Conservation (phyloP, 805 yeast genomes). For the Cyberlindnera mississippiensis region DNA sequence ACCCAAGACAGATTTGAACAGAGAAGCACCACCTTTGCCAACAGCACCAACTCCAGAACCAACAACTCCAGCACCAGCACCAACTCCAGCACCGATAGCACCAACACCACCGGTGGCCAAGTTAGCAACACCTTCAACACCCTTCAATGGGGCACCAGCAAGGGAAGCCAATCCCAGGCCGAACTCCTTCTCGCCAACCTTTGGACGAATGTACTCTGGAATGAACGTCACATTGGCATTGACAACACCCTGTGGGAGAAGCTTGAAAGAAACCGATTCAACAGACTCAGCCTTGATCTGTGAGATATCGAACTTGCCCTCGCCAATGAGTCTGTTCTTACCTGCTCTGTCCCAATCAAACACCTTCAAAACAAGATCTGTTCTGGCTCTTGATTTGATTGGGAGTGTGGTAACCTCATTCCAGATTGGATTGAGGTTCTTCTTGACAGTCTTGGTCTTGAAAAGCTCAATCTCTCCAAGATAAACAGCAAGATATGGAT, state of each 20-base stretch:
- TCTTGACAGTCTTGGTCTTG: slow-evolving; percentile 61
- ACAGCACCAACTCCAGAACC: slow-evolving; percentile 46
- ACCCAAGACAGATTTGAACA: slow-evolving; percentile 32
- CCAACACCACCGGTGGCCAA: slow-evolving; percentile 41
- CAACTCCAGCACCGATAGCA: slow-evolving; percentile 35
- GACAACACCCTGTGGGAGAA: slow-evolving; percentile 66
- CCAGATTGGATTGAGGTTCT: slow-evolving; percentile 72
- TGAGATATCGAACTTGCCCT: slow-evolving; percentile 45
- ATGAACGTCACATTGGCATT: slow-evolving; percentile 48
- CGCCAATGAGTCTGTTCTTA: slow-evolving; percentile 57
- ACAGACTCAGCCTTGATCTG: slow-evolving; percentile 42
- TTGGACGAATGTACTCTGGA: slow-evolving; percentile 69
- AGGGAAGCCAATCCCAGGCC: slow-evolving; percentile 38
- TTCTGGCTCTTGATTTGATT: slow-evolving; percentile 58
- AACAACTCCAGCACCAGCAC: slow-evolving; percentile 42
- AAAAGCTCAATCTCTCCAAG: slow-evolving; percentile 51
- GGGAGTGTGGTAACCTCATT: slow-evolving; percentile 61
- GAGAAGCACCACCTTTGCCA: slow-evolving; percentile 41
- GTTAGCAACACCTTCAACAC: slow-evolving; percentile 39
- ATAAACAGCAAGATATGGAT: slow-evolving; percentile 56
- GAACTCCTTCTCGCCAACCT: slow-evolving; percentile 39
- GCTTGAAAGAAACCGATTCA: slow-evolving; percentile 43
- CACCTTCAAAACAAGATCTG: slow-evolving; percentile 44
- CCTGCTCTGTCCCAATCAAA: slow-evolving; percentile 82
- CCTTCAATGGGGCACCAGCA: slow-evolving; percentile 45